Conservation (phyloP, 148 eudicot species). For the Persicaria tinctoria region DNA sequence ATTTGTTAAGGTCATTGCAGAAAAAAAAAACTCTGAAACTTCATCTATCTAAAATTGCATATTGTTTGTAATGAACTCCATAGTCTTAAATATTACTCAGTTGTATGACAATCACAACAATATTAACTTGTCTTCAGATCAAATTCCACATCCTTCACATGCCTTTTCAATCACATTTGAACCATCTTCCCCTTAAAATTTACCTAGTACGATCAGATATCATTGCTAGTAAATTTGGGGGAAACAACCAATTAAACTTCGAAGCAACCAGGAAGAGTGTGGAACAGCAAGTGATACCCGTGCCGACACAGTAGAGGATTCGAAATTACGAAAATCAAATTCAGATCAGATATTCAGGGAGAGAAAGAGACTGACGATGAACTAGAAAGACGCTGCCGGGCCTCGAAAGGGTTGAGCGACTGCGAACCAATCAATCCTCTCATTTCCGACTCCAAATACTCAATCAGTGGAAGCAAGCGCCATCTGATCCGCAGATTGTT, state of each 20-base stretch:
- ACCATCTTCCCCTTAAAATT: neutral
- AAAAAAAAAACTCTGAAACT: neutral
- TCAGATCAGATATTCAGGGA: conserved; percentile 5
- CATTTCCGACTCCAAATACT: conserved; percentile 27
- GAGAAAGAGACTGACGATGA: conserved; percentile 32
- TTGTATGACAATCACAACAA: neutral
- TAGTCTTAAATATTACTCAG: neutral
- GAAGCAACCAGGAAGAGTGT: neutral
- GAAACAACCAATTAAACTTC: neutral
- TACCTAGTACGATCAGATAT: neutral
- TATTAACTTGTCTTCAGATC: neutral
- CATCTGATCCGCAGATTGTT: conserved; percentile 3
- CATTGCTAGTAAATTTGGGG: neutral
- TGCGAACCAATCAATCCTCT: conserved; percentile 39
- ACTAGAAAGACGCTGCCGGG: conserved; percentile 61
- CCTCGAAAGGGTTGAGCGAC: conserved; percentile 36
- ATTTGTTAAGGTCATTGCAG: neutral
- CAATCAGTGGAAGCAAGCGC: neutral
- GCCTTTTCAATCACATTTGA: neutral
- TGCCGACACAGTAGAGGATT: neutral
- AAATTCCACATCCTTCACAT: neutral
- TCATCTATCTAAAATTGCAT: neutral
- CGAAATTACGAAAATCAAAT: conserved; percentile 26
- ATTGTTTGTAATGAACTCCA: neutral
- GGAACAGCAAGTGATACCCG: neutral